Evolutionary conservation across 1,139 yeast species (phyloP).

Genomic region (Taphrina sp.): DNA sequence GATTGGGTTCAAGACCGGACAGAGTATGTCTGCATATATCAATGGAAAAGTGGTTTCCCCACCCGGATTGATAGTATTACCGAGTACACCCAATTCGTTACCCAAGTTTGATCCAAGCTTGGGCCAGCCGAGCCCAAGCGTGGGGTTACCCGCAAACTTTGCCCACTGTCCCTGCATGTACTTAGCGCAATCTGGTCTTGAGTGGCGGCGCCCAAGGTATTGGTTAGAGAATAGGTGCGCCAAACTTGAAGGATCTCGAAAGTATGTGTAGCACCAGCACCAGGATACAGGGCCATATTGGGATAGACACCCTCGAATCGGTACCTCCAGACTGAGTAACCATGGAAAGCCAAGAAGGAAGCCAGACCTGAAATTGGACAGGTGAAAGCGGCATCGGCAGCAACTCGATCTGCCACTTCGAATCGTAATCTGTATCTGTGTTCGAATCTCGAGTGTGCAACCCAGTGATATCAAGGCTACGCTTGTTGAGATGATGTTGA

Average conservation of each 20-base stretch:
- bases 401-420: constrained; percentile 6
- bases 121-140: background rate
- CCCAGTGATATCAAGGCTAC: too few relatives aligned
- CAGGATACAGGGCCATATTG: background rate
- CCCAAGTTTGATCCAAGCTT: background rate
- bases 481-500: too few relatives aligned
- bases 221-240: background rate
- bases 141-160: background rate
- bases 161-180: background rate
- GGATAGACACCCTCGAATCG: too few relatives aligned
- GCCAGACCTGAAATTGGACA: background rate
- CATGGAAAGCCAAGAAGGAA: background rate
- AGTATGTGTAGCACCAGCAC: background rate
- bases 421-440: too few relatives aligned
- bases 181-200: background rate
- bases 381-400: constrained; percentile 1
- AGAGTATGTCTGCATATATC: constrained; percentile 1
- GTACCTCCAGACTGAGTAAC: background rate
- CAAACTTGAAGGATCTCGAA: background rate
- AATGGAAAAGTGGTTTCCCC: constrained; percentile 5
- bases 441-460: too few relatives aligned
- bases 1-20: background rate
- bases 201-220: background rate
- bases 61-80: background rate
- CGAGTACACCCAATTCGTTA: constrained; percentile 3